Percentiles rank a stretch among this genome's conserved stretches.
These are phyloP conservation scores for Prunella vulgaris DNA, from an alignment of 257 asterid genomes.

Conservation along the genomic window DNA sequence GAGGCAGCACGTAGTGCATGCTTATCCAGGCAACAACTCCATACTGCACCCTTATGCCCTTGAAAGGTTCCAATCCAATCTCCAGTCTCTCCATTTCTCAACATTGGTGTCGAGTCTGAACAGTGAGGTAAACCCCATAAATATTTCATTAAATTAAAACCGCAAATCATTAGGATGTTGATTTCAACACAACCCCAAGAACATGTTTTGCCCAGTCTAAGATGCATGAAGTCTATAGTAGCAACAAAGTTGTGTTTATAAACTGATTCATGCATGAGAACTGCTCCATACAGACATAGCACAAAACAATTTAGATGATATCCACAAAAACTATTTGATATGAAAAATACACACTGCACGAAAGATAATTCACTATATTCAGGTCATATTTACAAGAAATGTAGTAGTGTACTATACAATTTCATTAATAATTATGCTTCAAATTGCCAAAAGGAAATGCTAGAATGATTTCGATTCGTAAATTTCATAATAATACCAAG, in stretches of 20 bases:
- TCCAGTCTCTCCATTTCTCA: conserved; percentile 97
- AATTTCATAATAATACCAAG: background rate
- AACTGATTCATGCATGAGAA: background rate
- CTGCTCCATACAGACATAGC: background rate
- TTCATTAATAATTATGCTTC: background rate
- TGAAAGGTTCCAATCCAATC: conserved; percentile 98
- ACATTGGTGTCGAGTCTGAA: conserved; percentile 87
- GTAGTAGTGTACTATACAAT: background rate
- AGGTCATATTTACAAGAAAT: background rate
- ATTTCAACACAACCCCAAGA: background rate
- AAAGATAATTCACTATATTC: background rate
- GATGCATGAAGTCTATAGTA: background rate
- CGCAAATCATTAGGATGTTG: background rate
- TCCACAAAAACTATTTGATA: background rate
- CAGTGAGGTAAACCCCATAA: conserved; percentile 10
- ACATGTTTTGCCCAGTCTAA: background rate
- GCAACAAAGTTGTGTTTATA: background rate
- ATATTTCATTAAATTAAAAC: background rate
- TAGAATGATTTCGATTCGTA: background rate
- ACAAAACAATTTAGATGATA: background rate
- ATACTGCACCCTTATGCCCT: conserved; percentile 99
- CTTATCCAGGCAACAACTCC: conserved; percentile 93
- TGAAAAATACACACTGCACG: background rate
- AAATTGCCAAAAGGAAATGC: background rate
- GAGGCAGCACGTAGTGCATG: conserved; percentile 91